Evolutionary conservation across 139 green algal species (phyloP).

Genomic region (Chlamydomonas sp.): DNA sequence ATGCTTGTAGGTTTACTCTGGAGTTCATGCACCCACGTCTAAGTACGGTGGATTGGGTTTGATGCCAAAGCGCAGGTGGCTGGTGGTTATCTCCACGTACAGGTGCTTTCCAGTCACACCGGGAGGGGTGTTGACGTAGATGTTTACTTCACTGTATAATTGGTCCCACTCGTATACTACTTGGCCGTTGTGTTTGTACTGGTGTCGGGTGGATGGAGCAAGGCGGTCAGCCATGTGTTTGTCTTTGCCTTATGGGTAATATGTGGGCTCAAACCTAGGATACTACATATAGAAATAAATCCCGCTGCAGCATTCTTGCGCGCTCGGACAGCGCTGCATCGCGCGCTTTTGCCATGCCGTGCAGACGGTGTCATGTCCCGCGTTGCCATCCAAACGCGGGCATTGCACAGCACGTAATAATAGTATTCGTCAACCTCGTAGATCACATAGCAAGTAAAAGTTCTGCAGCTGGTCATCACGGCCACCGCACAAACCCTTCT

Average conservation of each 20-base stretch:
- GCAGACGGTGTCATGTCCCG: background rate
- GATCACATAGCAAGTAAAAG: background rate
- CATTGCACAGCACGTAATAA: background rate
- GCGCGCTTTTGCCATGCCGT: background rate
- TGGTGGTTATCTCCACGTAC: slow-evolving; percentile 66
- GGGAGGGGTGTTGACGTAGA: slow-evolving; percentile 83
- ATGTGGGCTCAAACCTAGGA: background rate
- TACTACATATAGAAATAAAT: background rate
- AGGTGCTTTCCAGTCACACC: slow-evolving; percentile 78
- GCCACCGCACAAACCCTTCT: background rate
- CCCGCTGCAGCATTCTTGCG: too few species aligned
- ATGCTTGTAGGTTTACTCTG: background rate
- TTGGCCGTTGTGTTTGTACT: slow-evolving; percentile 63
- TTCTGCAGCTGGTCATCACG: too few species aligned
- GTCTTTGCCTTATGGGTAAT: background rate
- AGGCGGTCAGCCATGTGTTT: slow-evolving; percentile 62
- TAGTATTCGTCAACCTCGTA: background rate
- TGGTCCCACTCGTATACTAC: slow-evolving; percentile 94
- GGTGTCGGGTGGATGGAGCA: slow-evolving; percentile 61
- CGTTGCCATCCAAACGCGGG: background rate
- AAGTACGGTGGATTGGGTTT: slow-evolving; percentile 86
- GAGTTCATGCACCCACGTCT: slow-evolving; percentile 56
- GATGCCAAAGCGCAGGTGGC: slow-evolving; percentile 76
- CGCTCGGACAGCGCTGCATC: too few species aligned
- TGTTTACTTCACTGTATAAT: slow-evolving; percentile 78